Evolutionary conservation across 164 flowering plant species (phyloP).

Genomic region (Protea cynaroides): DNA sequence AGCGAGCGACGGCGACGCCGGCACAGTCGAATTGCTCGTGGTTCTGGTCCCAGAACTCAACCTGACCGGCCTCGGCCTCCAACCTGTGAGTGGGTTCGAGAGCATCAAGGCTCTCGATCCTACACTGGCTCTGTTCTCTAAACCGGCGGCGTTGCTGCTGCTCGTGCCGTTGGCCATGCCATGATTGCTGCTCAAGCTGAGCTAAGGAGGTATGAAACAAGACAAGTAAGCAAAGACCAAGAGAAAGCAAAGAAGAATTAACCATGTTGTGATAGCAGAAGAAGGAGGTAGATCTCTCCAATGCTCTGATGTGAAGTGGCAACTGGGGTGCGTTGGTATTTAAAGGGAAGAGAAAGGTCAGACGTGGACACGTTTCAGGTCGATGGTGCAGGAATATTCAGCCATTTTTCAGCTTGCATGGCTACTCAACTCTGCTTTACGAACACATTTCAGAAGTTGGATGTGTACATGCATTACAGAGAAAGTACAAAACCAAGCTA

Average conservation of each 20-base stretch:
- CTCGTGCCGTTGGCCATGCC: too few species aligned
- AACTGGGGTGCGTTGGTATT: constrained; percentile 14
- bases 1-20: constrained; percentile 33
- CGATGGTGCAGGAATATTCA: background rate
- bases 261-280: constrained; percentile 20
- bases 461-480: too few species aligned
- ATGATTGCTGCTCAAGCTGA: background rate
- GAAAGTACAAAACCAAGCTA: too few species aligned
- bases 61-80: constrained; percentile 41
- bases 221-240: constrained; percentile 24
- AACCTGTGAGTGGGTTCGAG: constrained; percentile 31
- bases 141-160: constrained; percentile 10
- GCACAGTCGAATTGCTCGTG: constrained; percentile 44
- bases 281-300: background rate
- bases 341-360: constrained; percentile 12
- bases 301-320: constrained; percentile 9
- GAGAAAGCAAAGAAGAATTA: constrained; percentile 13
- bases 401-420: constrained; percentile 36
- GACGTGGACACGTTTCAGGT: constrained; percentile 15
- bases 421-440: background rate
- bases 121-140: constrained; percentile 26
- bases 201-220: constrained; percentile 26
- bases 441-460: too few species aligned
- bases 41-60: constrained; percentile 42
- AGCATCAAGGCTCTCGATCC: constrained; percentile 31